Base-by-base conservation (phyloP, 2,329 filamentous ascomycete genomes). In the Cytospora leucostoma region DNA sequence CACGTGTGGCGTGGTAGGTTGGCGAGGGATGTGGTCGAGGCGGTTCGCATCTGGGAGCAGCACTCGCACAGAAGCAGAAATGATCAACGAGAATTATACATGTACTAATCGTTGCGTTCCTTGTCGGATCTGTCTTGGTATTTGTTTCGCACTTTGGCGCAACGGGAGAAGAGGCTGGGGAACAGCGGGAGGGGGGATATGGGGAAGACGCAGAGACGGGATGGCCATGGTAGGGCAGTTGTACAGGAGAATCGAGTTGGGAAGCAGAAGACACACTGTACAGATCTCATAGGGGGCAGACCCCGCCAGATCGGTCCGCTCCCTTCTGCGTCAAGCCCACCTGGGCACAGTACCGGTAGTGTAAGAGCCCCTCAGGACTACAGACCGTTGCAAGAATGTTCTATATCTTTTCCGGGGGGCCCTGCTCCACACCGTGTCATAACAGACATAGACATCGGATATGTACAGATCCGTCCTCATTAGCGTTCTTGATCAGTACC, bases 121-220 rank as follows among this genome's bases (percentile, higher is more conserved):
- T 21, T 47, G 44, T 47, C 56, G 62, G 44, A 61, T 58, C 60
- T 67, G 70, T 72, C 69, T 73, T 69, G 44, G 67, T 70, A 69
- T 68, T 67, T 65, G 70, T 72, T 70, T 71, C 21, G 44, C 68
- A 68, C 63, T 67, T 64, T 67, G 65, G 66, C 61, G 68, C 63
- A 49, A 64, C 40, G 57, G 60, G 63, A 57, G 49, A 61, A 49
- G 56, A 59, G 63, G 54, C 60, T 44, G 62, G 52, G 37, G 61
- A 52, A 33, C 53, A 62, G 59, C 35, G 27, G 62, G 57, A 52
- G 58, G 57, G 57, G 57, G 58, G 57, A 51, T 64, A 64, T 56
- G 57, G 50, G 53, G 57, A 50, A 51, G 61, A 21, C 32, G 51
- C 38, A 57, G 51, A 55, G 47, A 55, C 54, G 51, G 58, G 44